Conservation (phyloP, 352 stramenopile genomes). For the Globisporangium okanoganense region DNA sequence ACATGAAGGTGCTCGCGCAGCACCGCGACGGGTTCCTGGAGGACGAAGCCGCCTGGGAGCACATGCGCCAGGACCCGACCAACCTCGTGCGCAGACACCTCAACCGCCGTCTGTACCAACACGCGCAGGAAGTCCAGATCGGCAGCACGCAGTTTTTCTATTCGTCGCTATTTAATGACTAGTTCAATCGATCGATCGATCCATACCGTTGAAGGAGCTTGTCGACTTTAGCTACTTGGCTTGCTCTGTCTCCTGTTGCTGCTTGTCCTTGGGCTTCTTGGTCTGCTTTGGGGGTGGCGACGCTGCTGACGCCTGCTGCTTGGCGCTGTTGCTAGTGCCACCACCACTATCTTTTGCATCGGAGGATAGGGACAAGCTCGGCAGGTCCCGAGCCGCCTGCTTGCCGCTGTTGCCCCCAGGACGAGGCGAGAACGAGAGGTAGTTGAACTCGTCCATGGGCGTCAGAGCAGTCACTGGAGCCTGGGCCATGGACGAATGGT, state of each 20-base stretch:
- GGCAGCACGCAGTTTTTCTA: conserved; percentile 61
- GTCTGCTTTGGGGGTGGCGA: not conserved
- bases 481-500: not conserved
- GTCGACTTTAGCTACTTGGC: conserved; percentile 3
- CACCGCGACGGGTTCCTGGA: conserved; percentile 57
- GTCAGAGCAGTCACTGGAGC: not conserved
- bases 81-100: conserved; percentile 62
- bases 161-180: conserved; percentile 51
- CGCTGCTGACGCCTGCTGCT: not conserved
- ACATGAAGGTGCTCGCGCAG: conserved; percentile 33
- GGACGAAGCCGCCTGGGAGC: conserved; percentile 52
- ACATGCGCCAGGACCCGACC: conserved; percentile 65
- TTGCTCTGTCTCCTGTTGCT: conserved; percentile 1
- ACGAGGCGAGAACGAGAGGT: conserved; percentile 12
- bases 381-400: not conserved
- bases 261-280: conserved; percentile 6
- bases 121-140: conserved; percentile 61
- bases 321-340: not conserved
- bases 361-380: conserved; percentile 6
- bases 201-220: not conserved
- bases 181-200: not conserved
- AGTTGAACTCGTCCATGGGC: conserved; percentile 6
- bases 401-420: not conserved
- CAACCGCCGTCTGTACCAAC: conserved; percentile 38
- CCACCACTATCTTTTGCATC: conserved; percentile 1